Evolutionary conservation across 2,329 filamentous ascomycete species (phyloP), one percentile per base, ranked within the genome.

Genomic region (Paramyrothecium sp.): DNA sequence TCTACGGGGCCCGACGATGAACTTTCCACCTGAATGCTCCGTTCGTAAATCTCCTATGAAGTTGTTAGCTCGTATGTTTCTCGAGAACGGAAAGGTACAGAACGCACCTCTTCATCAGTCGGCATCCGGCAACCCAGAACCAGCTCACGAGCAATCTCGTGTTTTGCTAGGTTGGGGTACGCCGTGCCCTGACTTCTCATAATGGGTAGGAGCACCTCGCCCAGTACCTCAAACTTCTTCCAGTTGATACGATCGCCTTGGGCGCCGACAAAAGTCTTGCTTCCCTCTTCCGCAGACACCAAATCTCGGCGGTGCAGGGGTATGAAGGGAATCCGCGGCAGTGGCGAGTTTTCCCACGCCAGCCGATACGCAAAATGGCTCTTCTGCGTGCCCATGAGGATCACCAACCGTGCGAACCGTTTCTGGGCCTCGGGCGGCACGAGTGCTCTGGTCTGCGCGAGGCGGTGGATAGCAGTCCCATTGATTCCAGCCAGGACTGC

Each of bases 211-310:
- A 98, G 83, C 5, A 97, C 90, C 65, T 98, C 94, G 7, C 93
- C 93, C 74, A 98, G 87, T 33, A 99, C 89, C 73, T 98, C 94
- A 67, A 98, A 99, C 71, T 99, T 99, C 74, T 89, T 92, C 95
- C 95, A 99, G 71, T 98, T 98, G 70, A 99, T 91, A 54, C 91
- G 82, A 61, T 91, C 85, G 61, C 81, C 85, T 59, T 86, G 82
- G 2, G 84, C 81, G 8, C 90, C 91, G 2, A 98, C 79, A 71
- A 97, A 94, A 0, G 95, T 98, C 67, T 86, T 86, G 73, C 95
- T 97, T 34, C 94, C 95, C 73, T 97, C 91, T 68, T 96, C 92
- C 1, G 95, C 94, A 13, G 90, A 92, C 2, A 97, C 92, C 22
- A 99, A 81, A 74, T 99, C 95, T 61, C 93, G 85, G 48, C 91